A percentile compares a stretch with the other conserved stretches of the same genome.
Conservation (phyloP, 345 rosid species). For the Euphorbia tirucalli region DNA sequence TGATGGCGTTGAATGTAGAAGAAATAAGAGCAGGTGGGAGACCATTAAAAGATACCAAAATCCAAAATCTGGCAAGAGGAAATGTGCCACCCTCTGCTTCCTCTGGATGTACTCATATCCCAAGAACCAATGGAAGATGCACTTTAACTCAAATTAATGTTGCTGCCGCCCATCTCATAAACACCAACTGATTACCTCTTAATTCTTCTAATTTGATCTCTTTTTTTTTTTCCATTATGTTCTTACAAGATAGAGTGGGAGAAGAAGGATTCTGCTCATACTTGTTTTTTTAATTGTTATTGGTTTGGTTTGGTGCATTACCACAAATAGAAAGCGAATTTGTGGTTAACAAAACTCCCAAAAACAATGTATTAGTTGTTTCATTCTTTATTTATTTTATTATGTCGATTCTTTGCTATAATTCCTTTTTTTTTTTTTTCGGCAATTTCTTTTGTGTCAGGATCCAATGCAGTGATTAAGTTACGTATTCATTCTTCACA, state of each 20-base stretch:
- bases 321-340: neutral
- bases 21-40: constrained; percentile 27
- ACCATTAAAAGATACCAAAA: constrained; percentile 22
- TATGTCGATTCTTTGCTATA: neutral
- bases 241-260: neutral
- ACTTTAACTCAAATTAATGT: constrained; percentile 26
- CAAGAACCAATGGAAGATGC: constrained; percentile 33
- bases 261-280: neutral
- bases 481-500: no score
- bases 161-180: constrained; percentile 15
- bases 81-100: constrained; percentile 30
- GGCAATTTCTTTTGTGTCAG: neutral
- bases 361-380: neutral
- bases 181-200: constrained; percentile 12
- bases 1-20: neutral
- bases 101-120: constrained; percentile 40
- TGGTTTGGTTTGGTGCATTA: neutral
- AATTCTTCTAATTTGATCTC: neutral
- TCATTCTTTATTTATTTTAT: neutral
- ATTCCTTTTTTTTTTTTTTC: neutral
- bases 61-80: constrained; percentile 40
- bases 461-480: no score
- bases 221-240: no score
- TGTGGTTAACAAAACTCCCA: neutral
- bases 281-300: neutral